A percentile compares a stretch with the other conserved stretches of the same genome.
phyloP scores from a whole-genome alignment of 177 flowering plant genomes.

The Vitis hybrid region DNA sequence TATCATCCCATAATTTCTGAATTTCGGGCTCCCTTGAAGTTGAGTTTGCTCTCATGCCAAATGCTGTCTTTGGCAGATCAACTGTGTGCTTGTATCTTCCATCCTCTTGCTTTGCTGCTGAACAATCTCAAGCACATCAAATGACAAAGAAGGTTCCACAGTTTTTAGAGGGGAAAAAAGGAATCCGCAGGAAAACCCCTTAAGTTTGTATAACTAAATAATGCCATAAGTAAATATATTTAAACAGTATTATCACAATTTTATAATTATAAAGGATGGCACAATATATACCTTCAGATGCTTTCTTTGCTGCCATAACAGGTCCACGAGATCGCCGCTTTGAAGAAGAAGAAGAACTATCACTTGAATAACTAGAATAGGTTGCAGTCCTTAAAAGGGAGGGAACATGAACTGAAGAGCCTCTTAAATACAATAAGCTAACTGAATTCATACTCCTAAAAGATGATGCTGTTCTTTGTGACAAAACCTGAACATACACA shows the following conservation, averaged over 20 bases:
- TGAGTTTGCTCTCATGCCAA: constrained; percentile 94
- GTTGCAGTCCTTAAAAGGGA: constrained; percentile 25
- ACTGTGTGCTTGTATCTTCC: constrained; percentile 93
- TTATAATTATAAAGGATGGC: constrained; percentile 3
- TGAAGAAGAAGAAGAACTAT: constrained; percentile 41
- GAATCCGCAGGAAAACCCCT: background rate
- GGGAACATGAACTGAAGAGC: constrained; percentile 30
- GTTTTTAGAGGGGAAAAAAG: background rate
- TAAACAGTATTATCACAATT: background rate
- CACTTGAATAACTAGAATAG: constrained; percentile 34
- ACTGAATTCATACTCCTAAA: constrained; percentile 40
- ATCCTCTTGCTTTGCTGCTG: constrained; percentile 75
- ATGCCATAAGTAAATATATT: background rate
- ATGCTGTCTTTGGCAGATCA: constrained; percentile 87
- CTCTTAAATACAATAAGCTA: constrained; percentile 33
- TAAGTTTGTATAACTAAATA: background rate
- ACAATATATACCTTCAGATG: constrained; percentile 46
- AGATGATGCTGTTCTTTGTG: constrained; percentile 45
- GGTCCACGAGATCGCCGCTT: constrained; percentile 79
- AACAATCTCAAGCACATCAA: constrained; percentile 14
- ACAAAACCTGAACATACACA: constrained; percentile 49
- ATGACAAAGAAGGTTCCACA: too few relatives aligned
- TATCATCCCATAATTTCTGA: constrained; percentile 92
- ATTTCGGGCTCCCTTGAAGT: constrained; percentile 89
- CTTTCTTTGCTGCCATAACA: constrained; percentile 84